Conservation (phyloP, 768 basidiomycete genomes). For the Amanita subjunquillea region DNA sequence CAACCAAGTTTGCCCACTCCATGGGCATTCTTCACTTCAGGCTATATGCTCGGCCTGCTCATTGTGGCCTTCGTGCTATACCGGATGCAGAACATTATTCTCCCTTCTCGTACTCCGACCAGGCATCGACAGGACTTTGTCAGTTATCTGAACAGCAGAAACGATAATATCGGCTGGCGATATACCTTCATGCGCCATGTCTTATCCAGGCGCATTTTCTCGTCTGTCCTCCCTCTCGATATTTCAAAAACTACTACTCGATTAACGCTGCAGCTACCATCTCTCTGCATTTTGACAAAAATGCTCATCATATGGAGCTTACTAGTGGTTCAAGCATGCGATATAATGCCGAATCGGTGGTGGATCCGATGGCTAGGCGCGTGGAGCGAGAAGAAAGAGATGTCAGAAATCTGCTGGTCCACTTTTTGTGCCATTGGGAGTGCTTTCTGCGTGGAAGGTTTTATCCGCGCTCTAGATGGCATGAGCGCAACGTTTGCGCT, state of each 20-base stretch:
- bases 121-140: constrained; percentile 3
- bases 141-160: background rate
- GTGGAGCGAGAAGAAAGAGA: constrained; percentile 41
- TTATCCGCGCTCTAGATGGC: constrained; percentile 63
- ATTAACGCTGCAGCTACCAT: constrained; percentile 48
- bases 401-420: constrained; percentile 60
- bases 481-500: constrained; percentile 29
- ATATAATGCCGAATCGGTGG: constrained; percentile 21
- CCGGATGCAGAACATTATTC: constrained; percentile 69
- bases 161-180: constrained; percentile 1
- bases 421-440: constrained; percentile 62
- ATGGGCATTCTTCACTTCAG: constrained; percentile 65
- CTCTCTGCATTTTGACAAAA: constrained; percentile 50
- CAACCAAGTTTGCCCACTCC: constrained; percentile 39
- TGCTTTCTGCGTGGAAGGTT: constrained; percentile 53
- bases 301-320: constrained; percentile 48
- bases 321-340: constrained; percentile 47
- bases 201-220: constrained; percentile 19
- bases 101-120: constrained; percentile 41
- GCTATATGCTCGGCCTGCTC: constrained; percentile 59
- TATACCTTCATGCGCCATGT: constrained; percentile 13
- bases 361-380: constrained; percentile 19
- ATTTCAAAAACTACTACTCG: constrained; percentile 51
- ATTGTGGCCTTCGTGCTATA: constrained; percentile 62
- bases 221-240: constrained; percentile 51